These are phyloP conservation scores for Fusarium gaditjirri DNA, from an alignment of 2,329 filamentous ascomycete genomes.

Conservation along the genomic window DNA sequence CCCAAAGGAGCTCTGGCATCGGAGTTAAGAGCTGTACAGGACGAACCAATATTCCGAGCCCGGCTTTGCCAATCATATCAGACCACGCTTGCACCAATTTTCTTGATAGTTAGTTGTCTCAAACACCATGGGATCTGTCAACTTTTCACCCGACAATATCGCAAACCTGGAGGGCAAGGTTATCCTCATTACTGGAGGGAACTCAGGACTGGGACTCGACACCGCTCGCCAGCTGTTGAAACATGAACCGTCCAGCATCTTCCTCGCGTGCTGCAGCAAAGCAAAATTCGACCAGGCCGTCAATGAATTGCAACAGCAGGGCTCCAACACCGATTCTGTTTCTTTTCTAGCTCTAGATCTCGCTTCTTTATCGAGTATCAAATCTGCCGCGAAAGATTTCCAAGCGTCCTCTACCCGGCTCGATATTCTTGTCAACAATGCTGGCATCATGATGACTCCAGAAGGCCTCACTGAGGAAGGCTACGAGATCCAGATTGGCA, in stretches of 20 bases:
- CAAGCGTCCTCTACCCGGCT: neutral
- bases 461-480: slow-evolving; percentile 3
- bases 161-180: slow-evolving; percentile 1
- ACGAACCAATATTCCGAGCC: neutral
- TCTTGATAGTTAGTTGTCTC: rapidly evolving
- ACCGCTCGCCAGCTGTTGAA: neutral
- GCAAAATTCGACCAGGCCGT: slow-evolving; percentile 4
- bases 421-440: slow-evolving; percentile 1
- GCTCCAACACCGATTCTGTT: neutral
- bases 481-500: slow-evolving; percentile 10
- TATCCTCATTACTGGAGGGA: slow-evolving; percentile 9
- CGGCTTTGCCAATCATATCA: neutral
- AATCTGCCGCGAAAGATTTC: neutral
- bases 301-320: neutral
- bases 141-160: neutral
- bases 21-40: neutral
- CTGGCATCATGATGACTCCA: slow-evolving; percentile 10
- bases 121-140: neutral
- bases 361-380: neutral
- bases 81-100: rapidly evolving
- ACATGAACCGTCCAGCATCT: neutral
- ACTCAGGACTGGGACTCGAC: neutral
- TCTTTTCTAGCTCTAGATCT: neutral
- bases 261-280: slow-evolving; percentile 11
- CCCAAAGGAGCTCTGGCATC: neutral